phyloP scores from a whole-genome alignment of 768 basidiomycete genomes.

The Lactifluus pinguis region DNA sequence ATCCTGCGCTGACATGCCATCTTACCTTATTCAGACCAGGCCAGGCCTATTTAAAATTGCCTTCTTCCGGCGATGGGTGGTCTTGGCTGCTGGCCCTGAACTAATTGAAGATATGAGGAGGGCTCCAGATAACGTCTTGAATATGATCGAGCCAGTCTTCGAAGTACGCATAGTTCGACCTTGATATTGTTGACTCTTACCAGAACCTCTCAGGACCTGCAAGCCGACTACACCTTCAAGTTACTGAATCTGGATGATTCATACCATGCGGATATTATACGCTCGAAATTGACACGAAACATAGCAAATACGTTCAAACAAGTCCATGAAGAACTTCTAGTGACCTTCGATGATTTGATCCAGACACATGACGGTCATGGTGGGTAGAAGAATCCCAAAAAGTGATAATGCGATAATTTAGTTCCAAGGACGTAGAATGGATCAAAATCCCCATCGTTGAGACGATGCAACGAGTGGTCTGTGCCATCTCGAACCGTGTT shows the following conservation, averaged over 20 bases:
- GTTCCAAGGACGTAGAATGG: constrained; percentile 22
- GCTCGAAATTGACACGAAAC: constrained; percentile 24
- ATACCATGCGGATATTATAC: constrained; percentile 22
- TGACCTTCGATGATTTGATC: constrained; percentile 26
- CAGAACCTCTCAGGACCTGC: constrained; percentile 22
- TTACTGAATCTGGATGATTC: constrained; percentile 10
- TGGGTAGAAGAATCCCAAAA: background rate
- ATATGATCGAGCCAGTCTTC: constrained; percentile 31
- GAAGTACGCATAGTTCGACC: constrained; percentile 27
- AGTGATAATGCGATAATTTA: constrained; percentile 19
- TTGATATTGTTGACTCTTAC: background rate
- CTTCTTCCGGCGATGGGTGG: constrained; percentile 36
- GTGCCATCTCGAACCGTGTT: constrained; percentile 26
- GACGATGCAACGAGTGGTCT: constrained; percentile 24
- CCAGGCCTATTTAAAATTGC: constrained; percentile 34
- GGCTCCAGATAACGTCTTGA: constrained; percentile 39
- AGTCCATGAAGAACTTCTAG: constrained; percentile 22
- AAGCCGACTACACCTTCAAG: constrained; percentile 32
- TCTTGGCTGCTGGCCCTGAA: constrained; percentile 34
- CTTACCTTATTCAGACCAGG: constrained; percentile 13
- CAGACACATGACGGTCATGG: constrained; percentile 16
- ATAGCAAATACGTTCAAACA: constrained; percentile 20
- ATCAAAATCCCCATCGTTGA: constrained; percentile 16
- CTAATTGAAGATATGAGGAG: constrained; percentile 43
- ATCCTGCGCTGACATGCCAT: background rate